Percentiles rank a stretch among this genome's conserved stretches.
phyloP scores from a whole-genome alignment of 2,329 filamentous ascomycete species.

The Pezicula carpinea region DNA sequence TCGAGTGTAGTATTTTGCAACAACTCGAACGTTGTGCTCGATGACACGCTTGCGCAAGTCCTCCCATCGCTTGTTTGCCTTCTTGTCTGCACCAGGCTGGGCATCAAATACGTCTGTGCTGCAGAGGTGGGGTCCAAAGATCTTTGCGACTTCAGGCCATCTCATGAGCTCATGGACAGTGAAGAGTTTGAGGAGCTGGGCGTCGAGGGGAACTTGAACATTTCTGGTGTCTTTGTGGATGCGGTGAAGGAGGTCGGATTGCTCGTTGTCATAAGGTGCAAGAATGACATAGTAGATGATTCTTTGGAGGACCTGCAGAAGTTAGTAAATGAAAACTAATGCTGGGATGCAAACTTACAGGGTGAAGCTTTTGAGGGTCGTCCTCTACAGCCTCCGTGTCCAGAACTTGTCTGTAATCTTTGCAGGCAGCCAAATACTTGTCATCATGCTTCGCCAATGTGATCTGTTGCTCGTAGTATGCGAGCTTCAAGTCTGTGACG shows the following conservation, averaged over 20 bases:
- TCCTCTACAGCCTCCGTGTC: constrained; percentile 95
- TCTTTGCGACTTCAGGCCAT: constrained; percentile 88
- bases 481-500: constrained; percentile 92
- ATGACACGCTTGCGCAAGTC: constrained; percentile 97
- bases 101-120: constrained; percentile 85
- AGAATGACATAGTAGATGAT: constrained; percentile 98
- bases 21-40: constrained; percentile 95
- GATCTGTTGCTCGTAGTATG: constrained; percentile 97
- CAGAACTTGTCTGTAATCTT: constrained; percentile 93
- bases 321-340: constrained; percentile 9
- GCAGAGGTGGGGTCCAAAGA: constrained; percentile 84
- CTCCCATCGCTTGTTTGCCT: constrained; percentile 83
- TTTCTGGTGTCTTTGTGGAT: constrained; percentile 83
- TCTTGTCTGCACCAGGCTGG: constrained; percentile 62
- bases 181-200: constrained; percentile 86
- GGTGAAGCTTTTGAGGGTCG: constrained; percentile 77
- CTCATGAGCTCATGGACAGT: constrained; percentile 96
- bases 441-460: constrained; percentile 91
- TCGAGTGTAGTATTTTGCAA: constrained; percentile 98
- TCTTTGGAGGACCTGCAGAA: constrained; percentile 74
- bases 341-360: constrained; percentile 51
- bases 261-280: constrained; percentile 95
- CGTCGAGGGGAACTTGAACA: constrained; percentile 70
- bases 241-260: constrained; percentile 93
- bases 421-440: constrained; percentile 97